phyloP scores from a whole-genome alignment of 352 stramenopile genomes.

The Phytophthora chlamydospora region DNA sequence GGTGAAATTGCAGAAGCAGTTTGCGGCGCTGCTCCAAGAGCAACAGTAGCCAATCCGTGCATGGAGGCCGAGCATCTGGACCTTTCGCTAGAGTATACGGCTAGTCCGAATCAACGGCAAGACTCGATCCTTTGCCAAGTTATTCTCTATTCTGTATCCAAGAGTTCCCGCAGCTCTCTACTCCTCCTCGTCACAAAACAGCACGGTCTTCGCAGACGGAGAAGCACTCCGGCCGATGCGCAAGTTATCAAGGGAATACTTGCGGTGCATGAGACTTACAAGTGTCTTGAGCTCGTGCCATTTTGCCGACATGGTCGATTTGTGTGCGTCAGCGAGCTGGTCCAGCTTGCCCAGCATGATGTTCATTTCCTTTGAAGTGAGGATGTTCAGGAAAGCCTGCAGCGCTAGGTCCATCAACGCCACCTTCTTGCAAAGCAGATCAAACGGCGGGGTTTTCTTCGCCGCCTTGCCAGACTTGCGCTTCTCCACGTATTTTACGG shows the following conservation, averaged over 20 bases:
- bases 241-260: slow-evolving; percentile 84
- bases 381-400: slow-evolving; percentile 77
- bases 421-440: slow-evolving; percentile 84
- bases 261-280: slow-evolving; percentile 84
- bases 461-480: slow-evolving; percentile 43
- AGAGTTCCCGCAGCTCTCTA: neutral
- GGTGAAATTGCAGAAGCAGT: slow-evolving; percentile 83
- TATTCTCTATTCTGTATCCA: slow-evolving; percentile 17
- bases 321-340: slow-evolving; percentile 68
- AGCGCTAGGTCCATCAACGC: slow-evolving; percentile 84
- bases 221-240: slow-evolving; percentile 57
- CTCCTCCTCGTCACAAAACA: slow-evolving; percentile 50
- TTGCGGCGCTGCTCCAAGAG: slow-evolving; percentile 53
- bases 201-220: slow-evolving; percentile 45
- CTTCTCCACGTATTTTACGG: slow-evolving; percentile 70
- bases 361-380: slow-evolving; percentile 72
- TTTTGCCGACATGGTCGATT: slow-evolving; percentile 82
- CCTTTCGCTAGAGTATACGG: too few relatives aligned
- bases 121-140: slow-evolving; percentile 8
- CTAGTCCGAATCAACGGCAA: neutral
- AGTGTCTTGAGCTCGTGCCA: slow-evolving; percentile 90
- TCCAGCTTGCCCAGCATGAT: slow-evolving; percentile 79
- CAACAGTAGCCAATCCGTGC: slow-evolving; percentile 17
- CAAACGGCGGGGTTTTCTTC: slow-evolving; percentile 56
- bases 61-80: too few relatives aligned